Evolutionary conservation across 2,329 filamentous ascomycete genomes (phyloP), one percentile per base, ranked within the genome.

Genomic region (Hortaea sp.): DNA sequence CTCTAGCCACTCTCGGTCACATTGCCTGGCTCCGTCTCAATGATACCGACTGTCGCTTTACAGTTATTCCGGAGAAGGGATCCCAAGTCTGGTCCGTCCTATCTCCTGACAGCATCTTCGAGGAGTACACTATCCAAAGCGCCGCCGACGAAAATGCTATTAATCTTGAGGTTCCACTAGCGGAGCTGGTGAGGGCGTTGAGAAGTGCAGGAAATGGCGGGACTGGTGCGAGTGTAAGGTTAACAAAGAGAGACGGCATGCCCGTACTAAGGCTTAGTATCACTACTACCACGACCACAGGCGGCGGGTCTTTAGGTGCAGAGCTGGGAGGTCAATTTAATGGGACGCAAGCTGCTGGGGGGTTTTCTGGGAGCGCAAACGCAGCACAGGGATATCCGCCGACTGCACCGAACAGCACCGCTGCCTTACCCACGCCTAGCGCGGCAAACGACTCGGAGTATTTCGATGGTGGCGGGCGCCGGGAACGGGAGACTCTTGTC

Each of bases 151-250:
- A 80, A 65, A 95, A 95, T 67, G 86, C 88, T 44, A 95, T 98
- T 69, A 95, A 98, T 68, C 82, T 98, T 53, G 92, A 98, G 69
- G 79, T 98, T 1, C 88, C 92, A 28, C 80, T 97, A n/a, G 77
- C 79, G 10, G 83, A 86, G 1, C 79, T 98, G 20, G 86, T 92
- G 59, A 84, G 89, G 49, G 92, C 92, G n/a, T 80, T 98, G 48
- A 88, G 84, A 59, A 95, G 89, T 32, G 90, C 90, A 39, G 72
- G 85, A 44, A 20, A 20, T 4, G 32, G 32, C 3, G 87, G 86
- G 57, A 81, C 83, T 12, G 84, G 86, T 12, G 88, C 89, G 45
- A 85, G 84, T 10, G 79, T 98, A 35, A 84, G 90, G 35, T 79
- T 98, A 38, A 95, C 90, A 27, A 97, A 97, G 66, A 94, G 92